phyloP scores from a whole-genome alignment of 768 basidiomycete genomes.

The Phlebiopsis gigantea region DNA sequence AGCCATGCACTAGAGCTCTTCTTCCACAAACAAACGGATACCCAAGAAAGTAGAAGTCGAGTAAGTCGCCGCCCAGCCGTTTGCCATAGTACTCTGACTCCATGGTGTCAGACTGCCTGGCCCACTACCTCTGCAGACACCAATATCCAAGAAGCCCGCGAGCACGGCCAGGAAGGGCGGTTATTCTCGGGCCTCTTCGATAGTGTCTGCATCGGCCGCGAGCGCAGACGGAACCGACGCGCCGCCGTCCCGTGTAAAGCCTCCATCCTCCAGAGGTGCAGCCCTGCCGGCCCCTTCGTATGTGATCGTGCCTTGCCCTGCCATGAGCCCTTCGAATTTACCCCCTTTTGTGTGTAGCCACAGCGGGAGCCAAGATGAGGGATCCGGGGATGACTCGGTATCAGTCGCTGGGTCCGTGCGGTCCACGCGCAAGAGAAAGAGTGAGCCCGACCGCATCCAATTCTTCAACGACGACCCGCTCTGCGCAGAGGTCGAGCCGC shows the following conservation, averaged over 20 bases:
- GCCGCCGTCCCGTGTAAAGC: background rate
- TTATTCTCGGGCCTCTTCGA: conserved; percentile 19
- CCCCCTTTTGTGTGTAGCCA: conserved; percentile 6
- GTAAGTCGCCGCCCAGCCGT: conserved; percentile 25
- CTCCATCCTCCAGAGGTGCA: background rate
- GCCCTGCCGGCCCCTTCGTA: background rate
- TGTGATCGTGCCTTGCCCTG: background rate
- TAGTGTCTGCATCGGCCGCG: conserved; percentile 12
- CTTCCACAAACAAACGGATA: conserved; percentile 7
- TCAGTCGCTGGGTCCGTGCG: conserved; percentile 51
- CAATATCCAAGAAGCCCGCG: conserved; percentile 18
- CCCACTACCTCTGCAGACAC: too few relatives aligned
- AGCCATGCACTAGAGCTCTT: too few relatives aligned
- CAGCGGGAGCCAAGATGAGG: conserved; percentile 22
- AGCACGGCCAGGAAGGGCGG: conserved; percentile 20
- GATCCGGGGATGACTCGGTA: conserved; percentile 38
- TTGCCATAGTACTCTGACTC: background rate
- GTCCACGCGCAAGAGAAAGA: conserved; percentile 42
- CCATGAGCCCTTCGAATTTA: background rate
- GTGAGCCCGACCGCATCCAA: conserved; percentile 56
- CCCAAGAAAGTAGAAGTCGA: conserved; percentile 30
- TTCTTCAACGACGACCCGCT: conserved; percentile 60
- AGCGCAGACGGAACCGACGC: conserved; percentile 11
- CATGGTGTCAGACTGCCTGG: conserved; percentile 6
- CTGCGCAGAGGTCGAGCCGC: conserved; percentile 50